These are phyloP conservation scores for Gossypium lobatum DNA, from an alignment of 441 rosid species.

Conservation along the genomic window DNA sequence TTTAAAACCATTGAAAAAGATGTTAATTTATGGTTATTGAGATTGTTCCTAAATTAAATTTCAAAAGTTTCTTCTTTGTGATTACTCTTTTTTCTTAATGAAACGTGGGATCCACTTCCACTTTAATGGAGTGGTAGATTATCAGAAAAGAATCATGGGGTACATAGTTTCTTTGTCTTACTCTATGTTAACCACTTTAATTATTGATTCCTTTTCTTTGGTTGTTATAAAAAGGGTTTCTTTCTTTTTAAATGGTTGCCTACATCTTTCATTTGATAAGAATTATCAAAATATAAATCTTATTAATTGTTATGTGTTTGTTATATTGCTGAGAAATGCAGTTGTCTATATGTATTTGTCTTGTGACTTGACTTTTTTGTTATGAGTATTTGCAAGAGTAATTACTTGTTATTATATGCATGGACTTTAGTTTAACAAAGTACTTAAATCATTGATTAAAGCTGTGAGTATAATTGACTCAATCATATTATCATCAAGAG, in stretches of 20 bases:
- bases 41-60: constrained; percentile 11
- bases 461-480: background rate
- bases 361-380: background rate
- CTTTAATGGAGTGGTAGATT: background rate
- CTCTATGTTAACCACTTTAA: constrained; percentile 9
- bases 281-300: background rate
- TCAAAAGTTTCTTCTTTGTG: background rate
- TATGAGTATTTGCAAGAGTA: background rate
- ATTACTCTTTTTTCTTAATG: background rate
- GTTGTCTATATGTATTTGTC: background rate
- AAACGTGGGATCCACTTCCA: constrained; percentile 21
- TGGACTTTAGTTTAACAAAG: background rate
- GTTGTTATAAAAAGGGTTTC: background rate
- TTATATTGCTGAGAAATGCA: background rate
- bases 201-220: constrained; percentile 15
- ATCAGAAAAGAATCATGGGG: background rate
- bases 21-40: constrained; percentile 6
- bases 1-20: constrained; percentile 4
- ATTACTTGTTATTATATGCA: background rate
- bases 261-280: background rate
- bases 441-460: constrained; percentile 5
- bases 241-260: background rate
- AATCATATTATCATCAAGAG: background rate
- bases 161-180: constrained; percentile 2
- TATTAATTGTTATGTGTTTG: background rate